Conservation (phyloP, 345 rosid genomes). For the Reutealis trisperma region DNA sequence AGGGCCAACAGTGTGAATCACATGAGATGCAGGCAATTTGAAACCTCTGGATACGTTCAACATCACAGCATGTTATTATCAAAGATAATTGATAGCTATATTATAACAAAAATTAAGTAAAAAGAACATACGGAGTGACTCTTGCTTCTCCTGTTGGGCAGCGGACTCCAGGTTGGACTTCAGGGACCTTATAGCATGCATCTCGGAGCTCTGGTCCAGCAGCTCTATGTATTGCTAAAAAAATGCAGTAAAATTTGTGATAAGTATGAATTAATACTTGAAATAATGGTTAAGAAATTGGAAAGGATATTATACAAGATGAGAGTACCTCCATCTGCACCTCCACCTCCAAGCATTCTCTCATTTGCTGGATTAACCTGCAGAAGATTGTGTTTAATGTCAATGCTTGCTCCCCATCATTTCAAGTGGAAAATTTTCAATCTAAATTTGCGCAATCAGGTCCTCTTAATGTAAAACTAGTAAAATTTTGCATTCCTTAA, state of each 20-base stretch:
- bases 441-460: not conserved
- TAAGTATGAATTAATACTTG: not conserved
- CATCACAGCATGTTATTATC: slow-evolving; percentile 13
- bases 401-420: not conserved
- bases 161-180: slow-evolving; percentile 69
- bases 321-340: slow-evolving; percentile 81
- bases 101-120: not conserved
- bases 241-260: not conserved
- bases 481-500: not conserved
- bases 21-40: slow-evolving; percentile 70
- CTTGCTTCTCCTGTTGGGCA: slow-evolving; percentile 92
- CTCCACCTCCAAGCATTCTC: slow-evolving; percentile 92
- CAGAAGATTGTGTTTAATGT: not conserved
- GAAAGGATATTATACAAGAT: not conserved
- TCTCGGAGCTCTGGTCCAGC: slow-evolving; percentile 82
- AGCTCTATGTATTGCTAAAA: slow-evolving; percentile 62
- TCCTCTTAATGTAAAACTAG: not conserved
- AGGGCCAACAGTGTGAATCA: slow-evolving; percentile 88
- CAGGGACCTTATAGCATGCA: slow-evolving; percentile 79
- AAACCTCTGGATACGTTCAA: slow-evolving; percentile 60
- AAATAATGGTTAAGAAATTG: not conserved
- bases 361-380: slow-evolving; percentile 89
- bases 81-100: not conserved
- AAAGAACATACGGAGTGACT: slow-evolving; percentile 60
- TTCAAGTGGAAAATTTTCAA: not conserved